Percentiles rank a stretch among this genome's conserved stretches.
Evolutionary conservation across 345 rosid genomes (phyloP).

Genomic region (Citrus medica): DNA sequence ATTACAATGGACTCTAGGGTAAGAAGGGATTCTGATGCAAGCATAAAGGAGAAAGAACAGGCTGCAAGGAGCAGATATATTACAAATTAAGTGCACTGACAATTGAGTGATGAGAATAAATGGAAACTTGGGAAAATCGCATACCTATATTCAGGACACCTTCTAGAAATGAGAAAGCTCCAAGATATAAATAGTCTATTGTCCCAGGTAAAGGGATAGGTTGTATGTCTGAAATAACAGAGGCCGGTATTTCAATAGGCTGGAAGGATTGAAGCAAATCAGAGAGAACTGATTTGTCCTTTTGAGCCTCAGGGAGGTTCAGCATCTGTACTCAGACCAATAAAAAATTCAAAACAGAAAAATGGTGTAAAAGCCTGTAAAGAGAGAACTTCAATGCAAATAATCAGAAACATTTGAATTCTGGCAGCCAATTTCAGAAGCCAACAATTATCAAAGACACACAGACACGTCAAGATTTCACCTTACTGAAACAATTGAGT

Average conservation of each 20-base stretch:
- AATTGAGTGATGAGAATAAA: not conserved
- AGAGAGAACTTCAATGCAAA: not conserved
- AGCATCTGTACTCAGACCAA: constrained; percentile 39
- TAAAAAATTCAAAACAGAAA: not conserved
- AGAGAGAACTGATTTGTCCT: constrained; percentile 41
- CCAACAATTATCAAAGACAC: not conserved
- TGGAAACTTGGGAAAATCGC: constrained; percentile 4
- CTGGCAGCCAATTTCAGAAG: not conserved
- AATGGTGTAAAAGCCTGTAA: not conserved
- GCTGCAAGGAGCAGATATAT: constrained; percentile 46
- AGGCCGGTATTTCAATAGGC: constrained; percentile 33
- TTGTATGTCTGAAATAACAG: constrained; percentile 31
- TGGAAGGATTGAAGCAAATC: constrained; percentile 73
- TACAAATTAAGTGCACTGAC: not conserved
- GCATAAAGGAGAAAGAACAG: constrained; percentile 63
- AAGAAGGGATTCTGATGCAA: constrained; percentile 66
- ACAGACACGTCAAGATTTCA: constrained; percentile 21
- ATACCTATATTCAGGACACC: constrained; percentile 55
- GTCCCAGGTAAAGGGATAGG: constrained; percentile 56
- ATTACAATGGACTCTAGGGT: constrained; percentile 52
- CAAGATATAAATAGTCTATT: constrained; percentile 53
- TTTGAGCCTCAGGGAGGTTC: constrained; percentile 47
- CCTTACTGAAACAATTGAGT: constrained; percentile 67
- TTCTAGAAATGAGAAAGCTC: constrained; percentile 64
- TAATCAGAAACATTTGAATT: not conserved